Conservation (phyloP, 768 basidiomycete species). For the Tylopilus rubrobrunneus region DNA sequence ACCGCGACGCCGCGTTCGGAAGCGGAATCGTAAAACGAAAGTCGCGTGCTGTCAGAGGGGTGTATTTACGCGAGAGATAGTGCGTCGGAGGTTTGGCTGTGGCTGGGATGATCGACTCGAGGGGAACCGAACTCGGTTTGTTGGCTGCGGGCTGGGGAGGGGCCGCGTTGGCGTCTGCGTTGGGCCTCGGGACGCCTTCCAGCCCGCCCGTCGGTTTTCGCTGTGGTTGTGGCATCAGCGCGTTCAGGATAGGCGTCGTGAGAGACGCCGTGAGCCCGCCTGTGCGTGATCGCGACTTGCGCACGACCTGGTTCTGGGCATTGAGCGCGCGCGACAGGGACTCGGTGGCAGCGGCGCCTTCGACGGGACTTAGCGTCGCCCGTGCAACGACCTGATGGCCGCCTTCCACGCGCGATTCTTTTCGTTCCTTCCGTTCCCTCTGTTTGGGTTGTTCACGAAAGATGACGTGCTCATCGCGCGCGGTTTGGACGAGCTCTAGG, state of each 20-base stretch:
- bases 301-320: slow-evolving; percentile 29
- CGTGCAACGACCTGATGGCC: slow-evolving; percentile 32
- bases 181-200: slow-evolving; percentile 19
- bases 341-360: slow-evolving; percentile 41
- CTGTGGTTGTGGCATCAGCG: slow-evolving; percentile 51
- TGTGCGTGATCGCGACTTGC: slow-evolving; percentile 35
- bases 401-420: slow-evolving; percentile 26
- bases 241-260: slow-evolving; percentile 57
- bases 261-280: slow-evolving; percentile 39
- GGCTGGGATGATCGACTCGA: slow-evolving; percentile 81
- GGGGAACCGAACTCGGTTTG: slow-evolving; percentile 50
- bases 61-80: slow-evolving; percentile 72
- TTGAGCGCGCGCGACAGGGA: slow-evolving; percentile 46
- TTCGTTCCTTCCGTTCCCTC: slow-evolving; percentile 44
- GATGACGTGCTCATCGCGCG: slow-evolving; percentile 59
- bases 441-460: slow-evolving; percentile 36
- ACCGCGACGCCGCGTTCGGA: slow-evolving; percentile 52
- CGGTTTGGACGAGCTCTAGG: slow-evolving; percentile 60
- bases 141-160: slow-evolving; percentile 23
- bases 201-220: slow-evolving; percentile 35
- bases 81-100: slow-evolving; percentile 80
- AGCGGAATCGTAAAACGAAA: slow-evolving; percentile 71
- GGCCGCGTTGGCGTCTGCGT: slow-evolving; percentile 10
- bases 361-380: slow-evolving; percentile 41
- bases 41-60: slow-evolving; percentile 66